Base-by-base conservation (phyloP, 2,329 filamentous ascomycete genomes). In the Sarocladiaceae sp. region DNA sequence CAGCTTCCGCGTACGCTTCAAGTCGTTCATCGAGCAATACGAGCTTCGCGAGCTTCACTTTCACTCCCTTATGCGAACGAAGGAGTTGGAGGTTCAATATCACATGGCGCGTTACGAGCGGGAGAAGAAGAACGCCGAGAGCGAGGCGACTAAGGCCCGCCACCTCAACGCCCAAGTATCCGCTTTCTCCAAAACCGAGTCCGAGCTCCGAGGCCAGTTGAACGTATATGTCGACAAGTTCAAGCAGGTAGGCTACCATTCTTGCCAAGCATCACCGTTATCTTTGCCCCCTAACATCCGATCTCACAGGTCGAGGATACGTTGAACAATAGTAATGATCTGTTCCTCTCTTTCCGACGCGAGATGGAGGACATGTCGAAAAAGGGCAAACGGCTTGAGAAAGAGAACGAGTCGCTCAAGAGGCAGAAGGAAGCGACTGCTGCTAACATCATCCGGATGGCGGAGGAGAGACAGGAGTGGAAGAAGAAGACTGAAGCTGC, bases 301-400 rank as follows among this genome's bases (percentile, higher is more conserved):
- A 29, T 9, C 26, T 9, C 11, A 49, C 54, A 97, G 91, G 91
- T 97, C 61, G 91, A 97, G 76, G 93, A 97, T 67, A 97, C 91
- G 29, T 77, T 97, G 43, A 97, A 96, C 68, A 97, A 96, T 62
- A 95, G 88, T 66, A 97, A 97, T 69, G 93, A 97, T 62, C 73
- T 97, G 44, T 97, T 97, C 65, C 72, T 96, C 53, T 96, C 93
- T 1, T 97, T 97, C 67, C 81, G 91, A 45, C 96, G 95, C 69
- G 93, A 97, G 67, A 97, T 97, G 90, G 93, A 97, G 67, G 93
- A 97, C 59, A 97, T 97, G 90, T 95, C 90, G 1, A 96, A 96
- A 70, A 97, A 97, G 70, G 95, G 91, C 5, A 96, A 96, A 66
- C 83, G 89, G 20, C 73, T 98, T 44, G 93, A 98, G 64, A 95